Conservation (phyloP, 352 stramenopile genomes). For the Globisporangium ultimum region DNA sequence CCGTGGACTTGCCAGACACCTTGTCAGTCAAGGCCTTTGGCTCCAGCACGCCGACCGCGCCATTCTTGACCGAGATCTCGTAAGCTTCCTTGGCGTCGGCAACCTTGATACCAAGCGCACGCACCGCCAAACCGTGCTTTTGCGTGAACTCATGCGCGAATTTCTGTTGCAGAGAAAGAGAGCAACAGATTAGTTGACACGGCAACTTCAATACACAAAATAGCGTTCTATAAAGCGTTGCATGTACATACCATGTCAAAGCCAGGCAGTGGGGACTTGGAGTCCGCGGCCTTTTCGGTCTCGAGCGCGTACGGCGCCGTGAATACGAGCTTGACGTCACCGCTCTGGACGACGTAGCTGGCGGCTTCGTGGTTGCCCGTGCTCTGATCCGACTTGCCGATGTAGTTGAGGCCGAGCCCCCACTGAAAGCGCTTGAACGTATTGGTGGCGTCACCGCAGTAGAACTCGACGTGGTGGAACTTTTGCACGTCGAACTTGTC, state of each 20-base stretch:
- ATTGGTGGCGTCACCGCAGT: slow-evolving; percentile 78
- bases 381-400: slow-evolving; percentile 84
- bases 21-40: slow-evolving; percentile 62
- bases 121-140: slow-evolving; percentile 77
- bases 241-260: slow-evolving; percentile 40
- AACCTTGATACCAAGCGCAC: slow-evolving; percentile 80
- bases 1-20: slow-evolving; percentile 43
- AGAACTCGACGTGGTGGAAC: slow-evolving; percentile 89
- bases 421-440: slow-evolving; percentile 72
- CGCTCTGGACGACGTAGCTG: slow-evolving; percentile 83
- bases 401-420: slow-evolving; percentile 79
- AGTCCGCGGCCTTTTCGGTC: slow-evolving; percentile 51
- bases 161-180: slow-evolving; percentile 16
- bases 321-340: slow-evolving; percentile 83
- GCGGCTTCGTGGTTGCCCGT: slow-evolving; percentile 85
- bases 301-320: slow-evolving; percentile 84
- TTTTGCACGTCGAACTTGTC: slow-evolving; percentile 75
- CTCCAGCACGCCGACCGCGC: slow-evolving; percentile 46
- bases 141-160: slow-evolving; percentile 77
- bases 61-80: slow-evolving; percentile 73
- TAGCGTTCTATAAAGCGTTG: background rate
- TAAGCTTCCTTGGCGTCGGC: slow-evolving; percentile 75
- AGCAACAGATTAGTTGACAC: slow-evolving; percentile 1
- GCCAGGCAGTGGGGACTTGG: slow-evolving; percentile 49
- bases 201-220: background rate